A percentile compares a stretch with the other conserved stretches of the same genome.
Evolutionary conservation across 2,329 filamentous ascomycete species (phyloP).

Genomic region (Fusarium illudens): DNA sequence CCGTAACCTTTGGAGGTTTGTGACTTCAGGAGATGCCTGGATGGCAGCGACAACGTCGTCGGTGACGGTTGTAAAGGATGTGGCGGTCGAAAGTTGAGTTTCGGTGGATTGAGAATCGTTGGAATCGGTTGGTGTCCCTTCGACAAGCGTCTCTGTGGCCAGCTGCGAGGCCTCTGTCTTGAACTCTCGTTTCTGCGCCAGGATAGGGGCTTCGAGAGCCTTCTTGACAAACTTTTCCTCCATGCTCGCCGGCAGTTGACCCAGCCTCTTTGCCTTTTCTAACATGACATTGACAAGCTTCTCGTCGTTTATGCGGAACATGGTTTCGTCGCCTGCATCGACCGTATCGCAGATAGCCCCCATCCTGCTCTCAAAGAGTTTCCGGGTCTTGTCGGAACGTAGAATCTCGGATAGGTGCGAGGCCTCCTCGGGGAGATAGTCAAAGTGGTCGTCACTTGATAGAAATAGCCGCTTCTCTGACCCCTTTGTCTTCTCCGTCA

Average conservation of each 20-base stretch:
- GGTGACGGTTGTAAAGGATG: conserved; percentile 49
- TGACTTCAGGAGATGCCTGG: conserved; percentile 58
- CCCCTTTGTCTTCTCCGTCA: conserved; percentile 59
- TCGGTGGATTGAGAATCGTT: conserved; percentile 55
- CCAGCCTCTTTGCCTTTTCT: conserved; percentile 75
- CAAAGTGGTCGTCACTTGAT: conserved; percentile 75
- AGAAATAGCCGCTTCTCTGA: conserved; percentile 71
- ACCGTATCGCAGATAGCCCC: conserved; percentile 79
- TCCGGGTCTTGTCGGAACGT: conserved; percentile 55
- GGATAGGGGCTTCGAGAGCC: conserved; percentile 77
- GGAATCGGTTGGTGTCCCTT: conserved; percentile 38
- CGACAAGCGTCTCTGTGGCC: conserved; percentile 21
- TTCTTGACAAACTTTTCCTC: conserved; percentile 85
- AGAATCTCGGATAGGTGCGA: conserved; percentile 69
- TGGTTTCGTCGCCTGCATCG: conserved; percentile 81
- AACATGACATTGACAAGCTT: conserved; percentile 75
- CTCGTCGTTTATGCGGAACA: conserved; percentile 80
- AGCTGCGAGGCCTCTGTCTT: conserved; percentile 18
- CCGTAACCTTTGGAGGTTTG: conserved; percentile 69
- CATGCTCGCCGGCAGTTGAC: conserved; percentile 77
- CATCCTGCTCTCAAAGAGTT: conserved; percentile 71
- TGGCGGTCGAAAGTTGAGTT: conserved; percentile 57
- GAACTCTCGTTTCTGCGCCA: conserved; percentile 70
- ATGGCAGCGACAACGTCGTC: conserved; percentile 54
- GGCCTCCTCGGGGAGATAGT: conserved; percentile 63